Evolutionary conservation across 345 rosid genomes (phyloP).

Genomic region (Abelmoschus esculentus): DNA sequence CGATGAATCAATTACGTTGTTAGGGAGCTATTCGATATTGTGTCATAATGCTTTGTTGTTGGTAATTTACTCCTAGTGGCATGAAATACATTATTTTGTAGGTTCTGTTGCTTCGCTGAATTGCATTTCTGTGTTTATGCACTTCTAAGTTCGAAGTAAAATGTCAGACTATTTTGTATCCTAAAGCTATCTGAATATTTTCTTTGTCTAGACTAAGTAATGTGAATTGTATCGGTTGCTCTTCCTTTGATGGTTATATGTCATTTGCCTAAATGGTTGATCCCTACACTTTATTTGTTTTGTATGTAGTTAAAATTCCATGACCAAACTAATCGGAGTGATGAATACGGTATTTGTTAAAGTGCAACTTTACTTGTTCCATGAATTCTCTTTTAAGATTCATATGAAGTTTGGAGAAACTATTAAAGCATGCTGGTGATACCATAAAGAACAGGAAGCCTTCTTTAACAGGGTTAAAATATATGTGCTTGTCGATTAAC

Average conservation of each 20-base stretch:
- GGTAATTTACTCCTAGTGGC: neutral
- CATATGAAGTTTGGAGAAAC: neutral
- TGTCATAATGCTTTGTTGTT: neutral
- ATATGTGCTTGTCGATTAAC: neutral
- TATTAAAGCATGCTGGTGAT: neutral
- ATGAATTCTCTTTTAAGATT: neutral
- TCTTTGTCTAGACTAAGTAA: neutral
- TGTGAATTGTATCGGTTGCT: neutral
- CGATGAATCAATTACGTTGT: neutral
- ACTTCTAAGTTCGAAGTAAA: neutral
- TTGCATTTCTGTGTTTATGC: neutral
- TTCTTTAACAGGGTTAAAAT: neutral
- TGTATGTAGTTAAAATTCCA: neutral
- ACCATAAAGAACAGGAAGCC: neutral
- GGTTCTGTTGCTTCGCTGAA: neutral
- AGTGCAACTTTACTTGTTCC: neutral
- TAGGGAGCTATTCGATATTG: neutral
- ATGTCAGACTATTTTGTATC: neutral
- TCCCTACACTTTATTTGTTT: neutral
- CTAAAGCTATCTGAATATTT: neutral
- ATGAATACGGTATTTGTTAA: neutral
- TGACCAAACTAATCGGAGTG: neutral
- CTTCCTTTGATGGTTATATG: neutral
- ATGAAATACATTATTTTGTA: neutral
- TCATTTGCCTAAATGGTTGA: neutral